These are phyloP conservation scores for Penicillium italicum DNA, from an alignment of 2,329 filamentous ascomycete genomes.

Conservation along the genomic window DNA sequence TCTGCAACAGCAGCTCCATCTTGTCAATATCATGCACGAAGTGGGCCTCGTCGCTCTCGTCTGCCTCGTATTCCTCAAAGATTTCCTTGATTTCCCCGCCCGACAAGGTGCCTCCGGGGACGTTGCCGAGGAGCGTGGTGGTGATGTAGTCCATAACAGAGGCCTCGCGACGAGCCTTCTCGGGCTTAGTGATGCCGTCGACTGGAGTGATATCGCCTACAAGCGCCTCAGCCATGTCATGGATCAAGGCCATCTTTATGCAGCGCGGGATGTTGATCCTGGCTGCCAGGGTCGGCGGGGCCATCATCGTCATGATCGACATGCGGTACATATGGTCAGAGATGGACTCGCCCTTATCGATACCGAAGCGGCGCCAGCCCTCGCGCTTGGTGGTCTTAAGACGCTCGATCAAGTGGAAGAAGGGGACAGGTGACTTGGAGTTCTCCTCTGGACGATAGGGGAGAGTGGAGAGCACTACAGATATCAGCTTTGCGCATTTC, in stretches of 20 bases:
- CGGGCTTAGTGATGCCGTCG: constrained; percentile 76
- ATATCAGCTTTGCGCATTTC: constrained; percentile 5
- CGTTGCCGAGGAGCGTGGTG: constrained; percentile 65
- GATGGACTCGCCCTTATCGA: constrained; percentile 77
- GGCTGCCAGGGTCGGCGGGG: constrained; percentile 67
- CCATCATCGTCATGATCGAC: constrained; percentile 92
- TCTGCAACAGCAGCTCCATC: constrained; percentile 90
- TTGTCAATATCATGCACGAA: constrained; percentile 98
- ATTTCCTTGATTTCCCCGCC: constrained; percentile 70
- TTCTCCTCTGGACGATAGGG: constrained; percentile 57
- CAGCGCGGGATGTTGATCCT: constrained; percentile 76
- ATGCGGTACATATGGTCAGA: constrained; percentile 99
- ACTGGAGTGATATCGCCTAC: constrained; percentile 97
- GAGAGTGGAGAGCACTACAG: constrained; percentile 61
- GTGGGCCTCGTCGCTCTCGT: constrained; percentile 73
- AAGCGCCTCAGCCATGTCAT: constrained; percentile 95
- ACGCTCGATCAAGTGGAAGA: constrained; percentile 90
- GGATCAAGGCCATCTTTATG: constrained; percentile 91
- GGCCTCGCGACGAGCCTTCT: constrained; percentile 84
- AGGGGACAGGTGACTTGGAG: constrained; percentile 72
- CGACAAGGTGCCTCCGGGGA: constrained; percentile 62
- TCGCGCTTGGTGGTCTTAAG: constrained; percentile 96
- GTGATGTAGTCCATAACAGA: constrained; percentile 91
- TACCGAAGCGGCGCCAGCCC: constrained; percentile 87
- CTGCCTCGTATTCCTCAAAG: constrained; percentile 96